These are phyloP conservation scores for Neurospora sp. DNA, from an alignment of 495 filamentous ascomycete genomes.

Conservation along the genomic window DNA sequence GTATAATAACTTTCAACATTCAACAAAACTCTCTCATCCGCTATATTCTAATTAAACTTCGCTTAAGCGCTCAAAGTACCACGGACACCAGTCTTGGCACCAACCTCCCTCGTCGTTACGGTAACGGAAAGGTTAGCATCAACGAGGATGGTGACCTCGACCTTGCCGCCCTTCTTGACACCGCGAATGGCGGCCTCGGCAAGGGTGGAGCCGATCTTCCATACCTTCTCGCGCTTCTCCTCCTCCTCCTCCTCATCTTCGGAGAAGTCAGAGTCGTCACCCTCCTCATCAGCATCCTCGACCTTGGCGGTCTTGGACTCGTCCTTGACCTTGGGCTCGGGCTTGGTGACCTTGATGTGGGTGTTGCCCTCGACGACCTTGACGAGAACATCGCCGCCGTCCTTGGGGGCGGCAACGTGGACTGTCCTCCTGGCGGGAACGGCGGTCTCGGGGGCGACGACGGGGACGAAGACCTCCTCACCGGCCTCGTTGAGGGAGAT, in stretches of 20 bases:
- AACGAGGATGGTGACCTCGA: constrained; percentile 88
- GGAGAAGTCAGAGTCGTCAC: constrained; percentile 47
- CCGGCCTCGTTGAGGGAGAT: constrained; percentile 54
- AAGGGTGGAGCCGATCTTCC: constrained; percentile 74
- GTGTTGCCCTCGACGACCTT: constrained; percentile 76
- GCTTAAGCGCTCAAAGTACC: constrained; percentile 42
- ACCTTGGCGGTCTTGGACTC: constrained; percentile 27
- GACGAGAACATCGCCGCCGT: constrained; percentile 77
- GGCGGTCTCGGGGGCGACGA: constrained; percentile 77
- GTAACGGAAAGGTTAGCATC: constrained; percentile 64
- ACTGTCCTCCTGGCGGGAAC: constrained; percentile 78
- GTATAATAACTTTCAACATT: not conserved
- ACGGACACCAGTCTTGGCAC: constrained; percentile 73
- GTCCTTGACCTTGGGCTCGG: constrained; percentile 60
- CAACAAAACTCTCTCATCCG: not conserved
- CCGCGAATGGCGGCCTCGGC: constrained; percentile 77
- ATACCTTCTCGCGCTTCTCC: constrained; percentile 81
- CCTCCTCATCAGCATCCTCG: constrained; percentile 39
- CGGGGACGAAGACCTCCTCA: constrained; percentile 58
- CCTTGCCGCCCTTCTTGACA: constrained; percentile 78
- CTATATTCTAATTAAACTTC: not conserved
- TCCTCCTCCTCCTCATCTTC: constrained; percentile 75
- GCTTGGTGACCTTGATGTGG: constrained; percentile 83
- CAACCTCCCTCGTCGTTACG: constrained; percentile 74
- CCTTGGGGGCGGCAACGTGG: constrained; percentile 59